A percentile compares a stretch with the other conserved stretches of the same genome.
Evolutionary conservation across 116 monocot genomes (phyloP).

Genomic region (Papilionanthe hybrid): DNA sequence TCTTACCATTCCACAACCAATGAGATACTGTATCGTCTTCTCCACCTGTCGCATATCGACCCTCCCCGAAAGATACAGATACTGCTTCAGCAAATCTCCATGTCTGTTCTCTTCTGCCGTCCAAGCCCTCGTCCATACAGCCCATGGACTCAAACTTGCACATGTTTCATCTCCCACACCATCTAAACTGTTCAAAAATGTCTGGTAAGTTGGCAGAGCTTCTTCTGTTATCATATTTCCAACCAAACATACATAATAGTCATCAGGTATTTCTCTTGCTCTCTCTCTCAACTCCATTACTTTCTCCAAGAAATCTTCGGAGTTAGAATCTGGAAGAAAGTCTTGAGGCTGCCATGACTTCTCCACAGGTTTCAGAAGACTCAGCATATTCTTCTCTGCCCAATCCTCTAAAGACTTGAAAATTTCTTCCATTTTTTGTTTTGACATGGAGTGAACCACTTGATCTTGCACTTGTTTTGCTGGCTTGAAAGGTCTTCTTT

Average conservation of each 20-base stretch:
- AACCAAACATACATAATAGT: conserved; percentile 6
- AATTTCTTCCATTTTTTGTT: background rate
- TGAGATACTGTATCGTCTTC: conserved; percentile 21
- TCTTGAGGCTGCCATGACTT: conserved; percentile 20
- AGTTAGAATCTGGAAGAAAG: conserved; percentile 6
- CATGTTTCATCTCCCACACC: conserved; percentile 5
- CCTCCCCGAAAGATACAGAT: conserved; percentile 15
- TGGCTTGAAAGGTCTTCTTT: too few species aligned
- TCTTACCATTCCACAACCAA: conserved; percentile 5
- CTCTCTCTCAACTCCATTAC: conserved; percentile 8
- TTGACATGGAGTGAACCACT: too few species aligned
- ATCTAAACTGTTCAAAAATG: conserved; percentile 3
- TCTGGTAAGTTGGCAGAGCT: conserved; percentile 11
- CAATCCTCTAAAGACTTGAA: background rate
- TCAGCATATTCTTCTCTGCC: conserved; percentile 10
- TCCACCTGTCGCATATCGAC: conserved; percentile 16
- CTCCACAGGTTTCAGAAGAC: conserved; percentile 16
- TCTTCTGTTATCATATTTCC: background rate
- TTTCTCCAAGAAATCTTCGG: conserved; percentile 10
- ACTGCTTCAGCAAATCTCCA: conserved; percentile 17
- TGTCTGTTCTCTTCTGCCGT: conserved; percentile 3
- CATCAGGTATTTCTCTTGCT: background rate
- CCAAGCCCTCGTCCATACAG: conserved; percentile 16
- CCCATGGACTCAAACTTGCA: conserved; percentile 10
- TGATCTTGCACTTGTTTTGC: too few species aligned